Base-by-base conservation (phyloP, 768 basidiomycete species). In the Rubroboletus pulcherrimus region DNA sequence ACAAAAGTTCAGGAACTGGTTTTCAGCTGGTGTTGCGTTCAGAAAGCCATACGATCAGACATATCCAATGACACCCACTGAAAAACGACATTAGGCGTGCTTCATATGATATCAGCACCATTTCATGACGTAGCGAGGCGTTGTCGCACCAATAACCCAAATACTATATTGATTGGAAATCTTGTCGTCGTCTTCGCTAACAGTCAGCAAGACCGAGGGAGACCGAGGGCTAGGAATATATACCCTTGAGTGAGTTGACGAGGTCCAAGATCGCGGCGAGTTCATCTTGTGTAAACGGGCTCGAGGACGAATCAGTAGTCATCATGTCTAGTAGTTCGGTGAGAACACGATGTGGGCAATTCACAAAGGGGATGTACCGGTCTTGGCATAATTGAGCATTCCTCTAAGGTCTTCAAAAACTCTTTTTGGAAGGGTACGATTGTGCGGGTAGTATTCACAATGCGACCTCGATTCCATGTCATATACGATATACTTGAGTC, bases 301-400 rank as follows among this genome's bases (percentile, higher is more conserved):
- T 55, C 34, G 63, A 34, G 8, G 63, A 63, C 7, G 63, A 61
- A 51, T 63, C 48, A 11, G 63, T 40, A 9, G 62, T 62, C 35
- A 62, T 49, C 35, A 62, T 53, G 21, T 62, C 61, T 62, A 15
- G 12, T 7, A 1, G 7, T 40, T 35, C 0, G 4, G 50, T 55
- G 5, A 40, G 30, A 42, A 47, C 10, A 42, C 2, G 2, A 2
- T 2, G 2, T 21, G 49, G 7, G 2, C 7, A 35, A 41, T 49
- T 39, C 2, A 50, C 8, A 30, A 37, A 34, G 3, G 15, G 19
- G 11, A 31, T n/a, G 21, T 26, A 64, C 62, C 61, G 0, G 49
- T 64, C 43, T 35, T 55, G 19, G 51, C 43, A 37, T 56, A 53
- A 14, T 64, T 64, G 11, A 64, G 62, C 57, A 64, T 62, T 4